A percentile compares a stretch with the other conserved stretches of the same genome.
These are phyloP conservation scores for Isabelozyma pseudorhagii DNA, from an alignment of 805 yeast species.

Conservation along the genomic window DNA sequence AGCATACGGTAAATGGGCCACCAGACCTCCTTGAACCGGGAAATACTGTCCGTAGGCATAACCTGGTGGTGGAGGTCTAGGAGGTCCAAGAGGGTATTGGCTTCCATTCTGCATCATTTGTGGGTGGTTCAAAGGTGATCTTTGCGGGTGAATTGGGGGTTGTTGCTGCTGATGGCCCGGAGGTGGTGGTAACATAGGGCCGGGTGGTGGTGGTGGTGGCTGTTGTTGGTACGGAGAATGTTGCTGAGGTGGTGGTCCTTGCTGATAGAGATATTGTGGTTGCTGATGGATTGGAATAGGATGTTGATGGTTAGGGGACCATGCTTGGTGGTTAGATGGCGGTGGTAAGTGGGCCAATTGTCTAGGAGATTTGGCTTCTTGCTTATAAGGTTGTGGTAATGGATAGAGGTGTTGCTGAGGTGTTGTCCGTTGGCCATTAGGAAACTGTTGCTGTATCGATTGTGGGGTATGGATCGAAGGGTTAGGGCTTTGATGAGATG, in stretches of 20 bases:
- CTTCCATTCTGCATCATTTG: conserved; percentile 14
- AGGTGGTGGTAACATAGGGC: conserved; percentile 1
- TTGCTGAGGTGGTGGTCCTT: conserved; percentile 8
- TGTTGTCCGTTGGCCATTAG: conserved; percentile 1
- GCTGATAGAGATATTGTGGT: conserved; percentile 19
- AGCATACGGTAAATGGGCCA: conserved; percentile 10
- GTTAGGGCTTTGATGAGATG: conserved; percentile 3
- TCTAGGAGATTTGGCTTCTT: conserved; percentile 12
- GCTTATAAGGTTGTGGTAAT: conserved; percentile 9
- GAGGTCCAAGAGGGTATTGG: conserved; percentile 11
- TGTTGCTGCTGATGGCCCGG: conserved; percentile 9
- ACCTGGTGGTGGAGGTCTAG: conserved; percentile 30
- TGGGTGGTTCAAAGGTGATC: conserved; percentile 21
- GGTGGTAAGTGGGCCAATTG: conserved; percentile 22
- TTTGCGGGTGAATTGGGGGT: conserved; percentile 6
- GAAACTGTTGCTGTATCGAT: conserved; percentile 4
- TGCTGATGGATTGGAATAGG: conserved; percentile 3
- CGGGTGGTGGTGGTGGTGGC: neutral
- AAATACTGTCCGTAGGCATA: conserved; percentile 36
- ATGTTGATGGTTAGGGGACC: conserved; percentile 18
- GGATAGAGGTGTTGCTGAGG: conserved; percentile 11
- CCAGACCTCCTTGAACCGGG: conserved; percentile 31
- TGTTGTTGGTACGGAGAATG: conserved; percentile 1
- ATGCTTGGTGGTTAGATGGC: conserved; percentile 22
- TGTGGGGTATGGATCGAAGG: conserved; percentile 2